Conservation (phyloP, 2,329 filamentous ascomycete genomes). For the Fusarium multiceps region DNA sequence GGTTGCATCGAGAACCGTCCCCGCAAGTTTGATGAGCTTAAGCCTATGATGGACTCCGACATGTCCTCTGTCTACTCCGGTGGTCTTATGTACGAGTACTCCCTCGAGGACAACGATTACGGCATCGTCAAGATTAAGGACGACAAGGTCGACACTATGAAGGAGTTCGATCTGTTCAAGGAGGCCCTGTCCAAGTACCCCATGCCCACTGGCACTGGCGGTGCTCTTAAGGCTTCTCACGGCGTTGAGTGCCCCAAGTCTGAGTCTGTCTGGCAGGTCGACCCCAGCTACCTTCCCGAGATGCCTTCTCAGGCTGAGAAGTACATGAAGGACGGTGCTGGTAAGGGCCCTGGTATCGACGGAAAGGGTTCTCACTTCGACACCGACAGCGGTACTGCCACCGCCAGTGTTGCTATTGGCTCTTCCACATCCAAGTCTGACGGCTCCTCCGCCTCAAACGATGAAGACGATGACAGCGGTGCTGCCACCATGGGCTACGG, state of each 20-base stretch:
- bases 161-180: constrained; percentile 71
- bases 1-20: constrained; percentile 83
- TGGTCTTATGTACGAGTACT: constrained; percentile 96
- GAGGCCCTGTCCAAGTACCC: constrained; percentile 61
- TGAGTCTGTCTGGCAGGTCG: constrained; percentile 63
- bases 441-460: constrained; percentile 9
- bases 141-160: constrained; percentile 62
- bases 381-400: constrained; percentile 59
- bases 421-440: constrained; percentile 46
- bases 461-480: constrained; percentile 48
- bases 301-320: constrained; percentile 63
- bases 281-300: constrained; percentile 61
- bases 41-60: constrained; percentile 79
- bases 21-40: constrained; percentile 84
- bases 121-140: constrained; percentile 78
- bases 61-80: constrained; percentile 96
- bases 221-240: constrained; percentile 60
- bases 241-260: constrained; percentile 61
- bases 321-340: constrained; percentile 66
- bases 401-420: constrained; percentile 53
- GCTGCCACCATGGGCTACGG: constrained; percentile 47
- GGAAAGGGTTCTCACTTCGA: constrained; percentile 66
- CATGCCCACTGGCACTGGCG: constrained; percentile 62
- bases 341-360: constrained; percentile 63
- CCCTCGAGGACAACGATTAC: constrained; percentile 80